A percentile compares a stretch with the other conserved stretches of the same genome.
Conservation (phyloP, 2,329 filamentous ascomycete genomes). For the Colletotrichum coccodes region DNA sequence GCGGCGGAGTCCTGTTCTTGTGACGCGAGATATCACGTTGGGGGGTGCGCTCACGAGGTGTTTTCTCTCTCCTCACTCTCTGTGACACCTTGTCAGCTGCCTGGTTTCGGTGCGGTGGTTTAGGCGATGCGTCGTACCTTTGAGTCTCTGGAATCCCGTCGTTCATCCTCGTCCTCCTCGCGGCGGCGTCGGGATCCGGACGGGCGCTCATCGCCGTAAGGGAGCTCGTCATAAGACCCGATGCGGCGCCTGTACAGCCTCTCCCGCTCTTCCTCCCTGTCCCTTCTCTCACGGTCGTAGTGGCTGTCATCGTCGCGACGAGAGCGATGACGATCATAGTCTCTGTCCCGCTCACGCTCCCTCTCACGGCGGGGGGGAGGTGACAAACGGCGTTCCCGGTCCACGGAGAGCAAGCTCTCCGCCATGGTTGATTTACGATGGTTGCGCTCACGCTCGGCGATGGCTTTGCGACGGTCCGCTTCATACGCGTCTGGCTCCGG, state of each 20-base stretch:
- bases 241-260: constrained; percentile 85
- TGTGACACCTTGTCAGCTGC: constrained; percentile 46
- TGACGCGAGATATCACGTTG: constrained; percentile 62
- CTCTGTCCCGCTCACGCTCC: constrained; percentile 42
- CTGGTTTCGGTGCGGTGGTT: not conserved
- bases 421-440: constrained; percentile 84
- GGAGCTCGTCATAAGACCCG: constrained; percentile 85
- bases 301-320: constrained; percentile 72
- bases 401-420: constrained; percentile 63
- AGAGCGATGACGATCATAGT: constrained; percentile 62
- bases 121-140: constrained; percentile 61
- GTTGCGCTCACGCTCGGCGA: constrained; percentile 92
- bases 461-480: constrained; percentile 91
- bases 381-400: constrained; percentile 56
- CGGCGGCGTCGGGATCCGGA: constrained; percentile 77
- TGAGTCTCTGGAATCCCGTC: constrained; percentile 72
- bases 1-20: constrained; percentile 66
- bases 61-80: constrained; percentile 68
- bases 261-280: constrained; percentile 91
- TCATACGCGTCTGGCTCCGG: constrained; percentile 96
- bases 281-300: constrained; percentile 88
- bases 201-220: constrained; percentile 84
- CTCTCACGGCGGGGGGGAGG: constrained; percentile 49
- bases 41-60: constrained; percentile 69
- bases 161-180: constrained; percentile 80